These are phyloP conservation scores for Xanthoparmelia taractica DNA, from an alignment of 495 filamentous ascomycete genomes.

Conservation along the genomic window DNA sequence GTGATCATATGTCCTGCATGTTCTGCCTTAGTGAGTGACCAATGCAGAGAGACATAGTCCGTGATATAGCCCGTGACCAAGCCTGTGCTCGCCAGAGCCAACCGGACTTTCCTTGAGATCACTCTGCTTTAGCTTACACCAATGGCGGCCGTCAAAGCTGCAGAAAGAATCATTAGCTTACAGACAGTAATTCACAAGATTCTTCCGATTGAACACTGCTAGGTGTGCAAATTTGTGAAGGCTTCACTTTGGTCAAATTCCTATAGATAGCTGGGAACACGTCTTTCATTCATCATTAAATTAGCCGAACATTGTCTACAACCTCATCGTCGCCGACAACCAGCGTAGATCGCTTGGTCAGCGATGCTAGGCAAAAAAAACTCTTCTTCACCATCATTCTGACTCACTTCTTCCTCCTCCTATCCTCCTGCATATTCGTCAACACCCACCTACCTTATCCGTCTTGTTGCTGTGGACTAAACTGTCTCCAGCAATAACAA, in stretches of 20 bases:
- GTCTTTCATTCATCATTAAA: no score
- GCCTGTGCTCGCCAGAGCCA: not conserved
- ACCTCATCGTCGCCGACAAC: slow-evolving; percentile 1
- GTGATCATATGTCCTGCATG: not conserved
- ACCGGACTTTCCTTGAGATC: not conserved
- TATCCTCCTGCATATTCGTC: not conserved
- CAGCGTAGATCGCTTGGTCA: not conserved
- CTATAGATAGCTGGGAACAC: not conserved
- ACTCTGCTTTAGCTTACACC: not conserved
- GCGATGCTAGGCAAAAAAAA: not conserved
- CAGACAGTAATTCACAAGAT: not conserved
- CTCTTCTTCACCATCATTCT: not conserved
- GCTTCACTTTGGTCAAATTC: not conserved
- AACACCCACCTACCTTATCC: not conserved
- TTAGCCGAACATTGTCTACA: not conserved
- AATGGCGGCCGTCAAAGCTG: not conserved
- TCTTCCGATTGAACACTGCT: not conserved
- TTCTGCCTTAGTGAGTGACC: not conserved
- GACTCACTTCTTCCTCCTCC: not conserved
- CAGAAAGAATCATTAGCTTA: not conserved
- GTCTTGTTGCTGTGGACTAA: not conserved
- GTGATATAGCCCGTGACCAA: not conserved
- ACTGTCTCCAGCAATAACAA: not conserved
- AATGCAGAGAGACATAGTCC: not conserved
- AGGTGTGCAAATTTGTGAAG: not conserved